phyloP scores from a whole-genome alignment of 208 protist species.

The Trypanosoma platydactyli region DNA sequence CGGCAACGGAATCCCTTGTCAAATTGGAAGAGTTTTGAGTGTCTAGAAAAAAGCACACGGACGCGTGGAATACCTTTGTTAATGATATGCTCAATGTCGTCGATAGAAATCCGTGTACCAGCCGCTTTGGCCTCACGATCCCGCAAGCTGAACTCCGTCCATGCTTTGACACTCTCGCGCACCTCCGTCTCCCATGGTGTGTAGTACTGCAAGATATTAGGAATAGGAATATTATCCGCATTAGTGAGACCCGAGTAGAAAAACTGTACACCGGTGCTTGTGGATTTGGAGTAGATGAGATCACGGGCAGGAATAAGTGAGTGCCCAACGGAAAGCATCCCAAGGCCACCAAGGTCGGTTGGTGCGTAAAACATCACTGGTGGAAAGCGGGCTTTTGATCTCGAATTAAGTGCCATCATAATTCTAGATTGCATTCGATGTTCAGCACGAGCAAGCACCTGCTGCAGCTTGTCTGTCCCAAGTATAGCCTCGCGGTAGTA shows the following conservation, averaged over 20 bases:
- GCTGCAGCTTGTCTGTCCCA: slow-evolving; percentile 97
- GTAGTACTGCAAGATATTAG: slow-evolving; percentile 99
- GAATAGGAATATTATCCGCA: slow-evolving; percentile 99
- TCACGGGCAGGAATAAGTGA: slow-evolving; percentile 99
- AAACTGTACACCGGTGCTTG: slow-evolving; percentile 98
- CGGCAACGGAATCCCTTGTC: slow-evolving; percentile 99
- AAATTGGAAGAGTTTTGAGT: slow-evolving; percentile 99
- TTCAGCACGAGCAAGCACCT: slow-evolving; percentile 99
- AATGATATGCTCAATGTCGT: slow-evolving; percentile 99
- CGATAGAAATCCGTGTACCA: slow-evolving; percentile 97
- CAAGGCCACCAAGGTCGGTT: slow-evolving; percentile 98
- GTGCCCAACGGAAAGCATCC: slow-evolving; percentile 99
- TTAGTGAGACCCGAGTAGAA: slow-evolving; percentile 99
- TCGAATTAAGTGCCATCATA: slow-evolving; percentile 99
- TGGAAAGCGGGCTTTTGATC: slow-evolving; percentile 99
- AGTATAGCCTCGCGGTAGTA: slow-evolving; percentile 99
- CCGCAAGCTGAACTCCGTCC: slow-evolving; percentile 99
- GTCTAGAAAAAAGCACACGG: slow-evolving; percentile 99
- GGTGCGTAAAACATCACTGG: slow-evolving; percentile 99
- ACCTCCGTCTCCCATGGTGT: slow-evolving; percentile 99
- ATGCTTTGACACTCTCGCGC: slow-evolving; percentile 99
- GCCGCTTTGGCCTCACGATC: slow-evolving; percentile 97
- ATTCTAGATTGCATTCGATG: slow-evolving; percentile 99
- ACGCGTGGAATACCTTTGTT: slow-evolving; percentile 99
- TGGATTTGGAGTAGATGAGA: slow-evolving; percentile 98